Conservation (phyloP, 495 filamentous ascomycete genomes). For the Neurospora sp. region DNA sequence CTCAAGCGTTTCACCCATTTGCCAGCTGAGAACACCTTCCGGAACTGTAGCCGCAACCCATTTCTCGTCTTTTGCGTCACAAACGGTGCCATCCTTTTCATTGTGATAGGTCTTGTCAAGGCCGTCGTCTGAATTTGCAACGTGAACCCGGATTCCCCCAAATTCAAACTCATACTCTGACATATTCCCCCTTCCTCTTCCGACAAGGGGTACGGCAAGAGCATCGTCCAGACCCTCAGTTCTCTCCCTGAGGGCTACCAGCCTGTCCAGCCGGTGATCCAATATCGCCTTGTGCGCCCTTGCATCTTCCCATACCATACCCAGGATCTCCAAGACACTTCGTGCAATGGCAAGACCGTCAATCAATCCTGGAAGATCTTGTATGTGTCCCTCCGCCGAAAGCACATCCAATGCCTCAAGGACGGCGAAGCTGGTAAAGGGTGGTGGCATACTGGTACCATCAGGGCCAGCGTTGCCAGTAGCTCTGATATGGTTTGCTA, state of each 20-base stretch:
- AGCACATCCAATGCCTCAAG: conserved; percentile 20
- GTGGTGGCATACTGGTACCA: conserved; percentile 9
- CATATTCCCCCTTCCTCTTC: neutral
- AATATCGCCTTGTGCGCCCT: conserved; percentile 10
- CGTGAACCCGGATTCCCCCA: conserved; percentile 7
- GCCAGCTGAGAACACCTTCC: conserved; percentile 9
- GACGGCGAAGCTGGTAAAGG: conserved; percentile 13
- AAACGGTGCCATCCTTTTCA: neutral
- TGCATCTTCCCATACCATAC: conserved; percentile 15
- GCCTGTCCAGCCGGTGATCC: conserved; percentile 15
- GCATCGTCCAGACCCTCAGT: neutral
- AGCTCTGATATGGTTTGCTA: conserved; percentile 5
- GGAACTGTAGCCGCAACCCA: neutral
- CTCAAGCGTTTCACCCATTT: conserved; percentile 16
- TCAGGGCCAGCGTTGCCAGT: neutral
- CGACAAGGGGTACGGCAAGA: neutral
- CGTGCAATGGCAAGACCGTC: conserved; percentile 13
- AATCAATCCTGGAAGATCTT: conserved; percentile 12
- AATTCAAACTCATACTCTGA: neutral
- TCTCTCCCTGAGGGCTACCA: conserved; percentile 11
- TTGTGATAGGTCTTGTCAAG: neutral
- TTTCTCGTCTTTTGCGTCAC: neutral
- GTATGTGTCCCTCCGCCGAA: conserved; percentile 13
- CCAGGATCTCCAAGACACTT: conserved; percentile 12
- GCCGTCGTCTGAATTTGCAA: neutral